phyloP scores from a whole-genome alignment of 768 basidiomycete genomes.

The Kwoniella botswanensis region DNA sequence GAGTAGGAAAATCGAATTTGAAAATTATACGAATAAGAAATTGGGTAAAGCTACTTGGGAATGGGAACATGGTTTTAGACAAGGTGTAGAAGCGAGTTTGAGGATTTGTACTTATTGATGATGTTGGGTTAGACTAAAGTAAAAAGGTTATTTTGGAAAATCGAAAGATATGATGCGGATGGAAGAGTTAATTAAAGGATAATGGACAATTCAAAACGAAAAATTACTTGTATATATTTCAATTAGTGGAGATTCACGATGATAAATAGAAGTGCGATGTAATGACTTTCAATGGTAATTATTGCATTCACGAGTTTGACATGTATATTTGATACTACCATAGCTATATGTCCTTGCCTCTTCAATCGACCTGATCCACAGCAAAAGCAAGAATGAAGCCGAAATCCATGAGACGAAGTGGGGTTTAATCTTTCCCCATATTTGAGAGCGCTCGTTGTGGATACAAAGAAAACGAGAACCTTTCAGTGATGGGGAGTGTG shows the following conservation, averaged over 20 bases:
- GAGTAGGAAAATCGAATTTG: slow-evolving; percentile 62
- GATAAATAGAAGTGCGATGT: too few relatives aligned
- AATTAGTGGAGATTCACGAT: too few relatives aligned
- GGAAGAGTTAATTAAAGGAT: too few relatives aligned
- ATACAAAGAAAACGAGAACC: slow-evolving; percentile 25
- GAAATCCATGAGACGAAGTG: slow-evolving; percentile 48
- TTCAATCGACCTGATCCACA: slow-evolving; percentile 47
- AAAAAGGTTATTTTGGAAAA: too few relatives aligned
- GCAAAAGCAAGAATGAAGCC: slow-evolving; percentile 30
- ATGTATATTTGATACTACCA: background rate
- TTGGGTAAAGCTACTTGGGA: slow-evolving; percentile 66
- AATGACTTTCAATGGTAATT: too few relatives aligned
- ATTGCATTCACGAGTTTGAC: background rate
- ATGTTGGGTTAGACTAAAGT: background rate
- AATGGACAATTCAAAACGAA: too few relatives aligned
- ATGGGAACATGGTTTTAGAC: slow-evolving; percentile 66
- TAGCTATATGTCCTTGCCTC: slow-evolving; percentile 27
- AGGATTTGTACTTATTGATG: slow-evolving; percentile 17
- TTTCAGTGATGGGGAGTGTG: slow-evolving; percentile 43
- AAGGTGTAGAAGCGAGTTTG: slow-evolving; percentile 60
- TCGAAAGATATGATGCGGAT: too few relatives aligned
- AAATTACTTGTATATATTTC: too few relatives aligned
- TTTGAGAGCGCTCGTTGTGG: slow-evolving; percentile 38
- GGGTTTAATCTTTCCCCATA: slow-evolving; percentile 33
- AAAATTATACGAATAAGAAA: slow-evolving; percentile 57